Evolutionary conservation across 495 filamentous ascomycete genomes (phyloP), one percentile per base, ranked within the genome.

Genomic region (Podospora tetraspora): DNA sequence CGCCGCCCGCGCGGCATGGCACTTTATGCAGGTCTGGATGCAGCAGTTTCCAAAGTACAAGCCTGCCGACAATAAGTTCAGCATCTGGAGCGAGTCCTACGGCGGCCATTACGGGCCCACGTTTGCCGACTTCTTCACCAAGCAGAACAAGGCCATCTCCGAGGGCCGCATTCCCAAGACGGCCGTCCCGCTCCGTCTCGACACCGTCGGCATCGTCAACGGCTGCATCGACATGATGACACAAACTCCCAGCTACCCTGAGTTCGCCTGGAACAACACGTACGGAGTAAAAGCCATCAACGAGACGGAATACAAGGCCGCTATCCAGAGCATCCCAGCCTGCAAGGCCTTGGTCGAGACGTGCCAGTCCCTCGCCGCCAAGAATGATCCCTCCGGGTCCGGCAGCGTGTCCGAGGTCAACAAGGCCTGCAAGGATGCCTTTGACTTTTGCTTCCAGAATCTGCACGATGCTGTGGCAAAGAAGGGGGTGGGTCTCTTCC

Each of bases 191-290:
- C 81, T 91, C 24, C 80, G 83, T 24, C 78, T 90, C 12, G 82
- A 80, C 34, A 84, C 87, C 56, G 72, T 88, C 1, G 81, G 85
- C 16, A 85, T 88, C 62, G 70, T 90, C 62, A 93, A 94, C 75
- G 91, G 90, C 43, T 92, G 91, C 70, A 82, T 94, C 59, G 91
- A 95, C 76, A 81, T 85, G 56, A 73, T 86, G 21, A 84, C 87
- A 2, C 90, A 93, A 79, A 82, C 80, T 5, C 82, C 85, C 3
- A 84, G 78, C 57, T 94, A 92, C 71, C 87, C 90, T 1, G 75
- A 84, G 21, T 86, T 91, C 72, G 89, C 90, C 13, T 82, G 86
- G 62, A 87, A 89, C 76, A 95, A 95, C 72, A 91, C 91, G 6
- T 95, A 92, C 70, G 86, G 85, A 5, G 85, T 93, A 27, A 70